Evolutionary conservation across 805 yeast species (phyloP), one percentile per base, ranked within the genome.

Genomic region (Starmerella cellae): DNA sequence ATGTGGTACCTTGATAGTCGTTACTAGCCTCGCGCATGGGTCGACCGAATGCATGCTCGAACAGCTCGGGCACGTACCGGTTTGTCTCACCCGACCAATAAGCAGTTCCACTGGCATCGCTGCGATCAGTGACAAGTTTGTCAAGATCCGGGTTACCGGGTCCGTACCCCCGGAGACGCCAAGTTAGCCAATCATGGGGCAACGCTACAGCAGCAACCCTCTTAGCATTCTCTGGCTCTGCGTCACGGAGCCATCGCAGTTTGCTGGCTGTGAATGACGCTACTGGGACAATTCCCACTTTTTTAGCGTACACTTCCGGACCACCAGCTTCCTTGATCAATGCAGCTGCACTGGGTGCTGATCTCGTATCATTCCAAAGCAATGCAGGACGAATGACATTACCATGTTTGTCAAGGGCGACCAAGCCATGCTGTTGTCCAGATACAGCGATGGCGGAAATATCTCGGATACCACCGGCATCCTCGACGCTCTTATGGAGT

Each of bases 361-460:
- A 48, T n/a, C 55, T 46, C 21, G 43, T 46, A 35, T 53, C 56
- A 37, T 53, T 53, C 56, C 56, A 53, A 22, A 52, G 41, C 43
- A 53, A 21, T 6, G 56, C 56, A 1, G 45, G 46, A 3, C 56
- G 50, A 6, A 53, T 42, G 4, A 52, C 53, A 2, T n/a, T 8
- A n/a, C 56, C 56, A 2, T 21, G 10, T 3, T 10, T 9, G 35
- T 47, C 53, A 4, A 53, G 41, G 6, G 44, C 44, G 4, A 53
- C 54, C 46, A 53, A 42, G 2, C 56, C 56, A 22, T 53, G 56
- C 44, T 53, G 56, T 41, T 53, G 56, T 19, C 55, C 56, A 11
- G 55, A 46, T n/a, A 53, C 44, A 1, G 55, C 41, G 28, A 53
- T 47, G 10, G 53, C 54, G n/a, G 37, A 9, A 17, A 53, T 53